Percentiles rank a stretch among this genome's conserved stretches.
These are phyloP conservation scores for Pleomassaria siparia DNA, from an alignment of 2,329 filamentous ascomycete genomes.

Conservation along the genomic window DNA sequence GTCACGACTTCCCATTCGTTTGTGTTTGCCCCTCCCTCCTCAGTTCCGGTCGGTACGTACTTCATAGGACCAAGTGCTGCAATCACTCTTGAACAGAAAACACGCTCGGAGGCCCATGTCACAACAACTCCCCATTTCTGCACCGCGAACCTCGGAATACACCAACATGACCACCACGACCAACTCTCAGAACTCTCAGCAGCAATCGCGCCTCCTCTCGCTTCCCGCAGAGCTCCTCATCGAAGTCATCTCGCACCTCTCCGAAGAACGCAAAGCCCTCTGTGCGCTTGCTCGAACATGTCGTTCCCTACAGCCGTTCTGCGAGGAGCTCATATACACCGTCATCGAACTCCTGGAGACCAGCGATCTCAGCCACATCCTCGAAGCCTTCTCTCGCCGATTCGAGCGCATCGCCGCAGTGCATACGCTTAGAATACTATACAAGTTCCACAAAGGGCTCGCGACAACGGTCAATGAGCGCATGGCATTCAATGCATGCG, in stretches of 20 bases:
- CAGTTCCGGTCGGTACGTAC: no score
- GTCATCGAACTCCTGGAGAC: conserved; percentile 32
- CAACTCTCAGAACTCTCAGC: background rate
- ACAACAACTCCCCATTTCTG: no score
- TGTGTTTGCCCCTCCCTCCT: no score
- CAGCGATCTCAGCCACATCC: conserved; percentile 25
- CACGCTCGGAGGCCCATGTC: no score
- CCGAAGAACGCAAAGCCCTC: conserved; percentile 23
- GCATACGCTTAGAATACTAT: conserved; percentile 35
- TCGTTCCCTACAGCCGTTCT: conserved; percentile 29
- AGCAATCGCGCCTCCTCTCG: conserved; percentile 7
- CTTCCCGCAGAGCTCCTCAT: conserved; percentile 31
- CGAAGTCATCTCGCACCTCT: conserved; percentile 29
- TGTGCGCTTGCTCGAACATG: conserved; percentile 33
- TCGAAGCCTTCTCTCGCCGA: conserved; percentile 25
- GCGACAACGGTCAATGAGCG: conserved; percentile 24
- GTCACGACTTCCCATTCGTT: no score
- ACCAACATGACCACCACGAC: background rate
- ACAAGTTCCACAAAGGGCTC: conserved; percentile 24
- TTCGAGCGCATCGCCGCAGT: conserved; percentile 30
- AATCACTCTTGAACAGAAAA: no score
- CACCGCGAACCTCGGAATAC: background rate
- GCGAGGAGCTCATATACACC: conserved; percentile 37
- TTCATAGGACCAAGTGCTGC: no score
- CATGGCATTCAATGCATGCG: conserved; percentile 28